These are phyloP conservation scores for Kitagawia praeruptora DNA, from an alignment of 129 eudicot species.

Conservation along the genomic window DNA sequence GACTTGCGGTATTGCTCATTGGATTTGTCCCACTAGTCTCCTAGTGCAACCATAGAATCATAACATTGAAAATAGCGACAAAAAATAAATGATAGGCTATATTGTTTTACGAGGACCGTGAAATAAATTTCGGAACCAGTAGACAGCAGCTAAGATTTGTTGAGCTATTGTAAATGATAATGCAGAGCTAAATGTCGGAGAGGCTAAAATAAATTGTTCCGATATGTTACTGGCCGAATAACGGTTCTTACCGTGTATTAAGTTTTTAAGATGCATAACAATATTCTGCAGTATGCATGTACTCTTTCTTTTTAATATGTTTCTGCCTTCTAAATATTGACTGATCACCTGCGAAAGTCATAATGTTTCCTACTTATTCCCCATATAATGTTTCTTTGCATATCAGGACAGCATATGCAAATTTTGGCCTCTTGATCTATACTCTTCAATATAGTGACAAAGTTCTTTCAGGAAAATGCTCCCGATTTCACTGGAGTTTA, in stretches of 20 bases:
- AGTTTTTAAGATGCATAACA: background rate
- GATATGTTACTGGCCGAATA: background rate
- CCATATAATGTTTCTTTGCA: background rate
- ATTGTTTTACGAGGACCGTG: background rate
- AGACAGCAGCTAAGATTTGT: background rate
- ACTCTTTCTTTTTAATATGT: no score
- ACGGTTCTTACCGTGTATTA: background rate
- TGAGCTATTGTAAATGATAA: background rate
- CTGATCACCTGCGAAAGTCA: background rate
- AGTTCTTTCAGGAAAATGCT: background rate
- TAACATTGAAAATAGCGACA: background rate
- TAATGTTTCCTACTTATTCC: background rate
- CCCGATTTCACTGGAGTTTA: background rate
- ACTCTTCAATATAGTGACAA: background rate
- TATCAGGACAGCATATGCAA: background rate
- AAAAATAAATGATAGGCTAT: background rate
- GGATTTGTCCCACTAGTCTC: no score
- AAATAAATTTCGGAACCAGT: background rate
- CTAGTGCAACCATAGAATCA: no score
- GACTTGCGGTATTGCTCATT: no score
- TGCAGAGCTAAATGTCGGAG: background rate
- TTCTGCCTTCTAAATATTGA: no score
- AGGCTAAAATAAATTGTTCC: background rate
- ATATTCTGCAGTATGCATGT: background rate
- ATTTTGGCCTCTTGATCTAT: background rate